Percentiles rank a stretch among this genome's conserved stretches.
These are phyloP conservation scores for Neurospora sp. DNA, from an alignment of 495 filamentous ascomycete genomes.

Conservation along the genomic window DNA sequence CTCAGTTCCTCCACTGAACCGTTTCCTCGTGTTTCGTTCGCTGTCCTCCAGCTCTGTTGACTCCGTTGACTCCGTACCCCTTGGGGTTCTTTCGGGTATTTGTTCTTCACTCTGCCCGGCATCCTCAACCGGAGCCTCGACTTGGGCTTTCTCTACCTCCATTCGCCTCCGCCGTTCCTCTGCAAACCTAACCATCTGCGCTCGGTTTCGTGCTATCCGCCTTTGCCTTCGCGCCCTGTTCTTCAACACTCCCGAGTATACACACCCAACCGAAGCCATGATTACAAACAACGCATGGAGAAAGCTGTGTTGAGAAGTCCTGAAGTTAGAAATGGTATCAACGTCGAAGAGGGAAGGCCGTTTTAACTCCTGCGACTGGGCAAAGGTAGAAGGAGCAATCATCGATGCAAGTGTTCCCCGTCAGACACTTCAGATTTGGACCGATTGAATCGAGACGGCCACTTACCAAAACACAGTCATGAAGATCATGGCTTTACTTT, in stretches of 20 bases:
- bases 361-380: too few relatives aligned
- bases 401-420: not conserved
- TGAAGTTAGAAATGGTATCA: not conserved
- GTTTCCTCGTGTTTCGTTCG: not conserved
- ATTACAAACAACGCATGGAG: conserved; percentile 14
- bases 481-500: conserved; percentile 19
- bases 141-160: not conserved
- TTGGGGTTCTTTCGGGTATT: not conserved
- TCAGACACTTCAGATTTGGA: not conserved
- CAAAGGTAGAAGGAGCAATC: not conserved
- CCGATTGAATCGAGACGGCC: not conserved
- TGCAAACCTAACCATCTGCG: conserved; percentile 14
- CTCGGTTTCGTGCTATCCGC: conserved; percentile 6
- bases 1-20: not conserved
- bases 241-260: conserved; percentile 1
- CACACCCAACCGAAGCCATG: conserved; percentile 6
- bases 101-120: not conserved
- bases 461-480: conserved; percentile 21
- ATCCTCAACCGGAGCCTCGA: not conserved
- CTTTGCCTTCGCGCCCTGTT: not conserved
- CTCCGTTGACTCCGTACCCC: not conserved
- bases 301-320: conserved; percentile 1
- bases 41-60: not conserved
- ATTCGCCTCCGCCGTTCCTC: not conserved
- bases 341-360: too few relatives aligned